phyloP scores from a whole-genome alignment of 2,329 filamentous ascomycete species.

The Paecilomyces sp. region DNA sequence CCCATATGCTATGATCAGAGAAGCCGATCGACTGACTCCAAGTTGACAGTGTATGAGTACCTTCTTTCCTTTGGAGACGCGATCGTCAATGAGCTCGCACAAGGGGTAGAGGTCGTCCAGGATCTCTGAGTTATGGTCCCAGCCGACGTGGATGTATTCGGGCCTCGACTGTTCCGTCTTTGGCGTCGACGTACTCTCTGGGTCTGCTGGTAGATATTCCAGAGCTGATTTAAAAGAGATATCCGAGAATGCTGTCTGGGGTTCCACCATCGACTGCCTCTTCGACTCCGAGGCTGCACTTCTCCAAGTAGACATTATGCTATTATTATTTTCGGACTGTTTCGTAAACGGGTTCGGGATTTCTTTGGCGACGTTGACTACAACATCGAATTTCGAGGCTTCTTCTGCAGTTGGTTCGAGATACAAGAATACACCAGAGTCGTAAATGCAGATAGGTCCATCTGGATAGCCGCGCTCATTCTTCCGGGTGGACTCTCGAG shows the following conservation, averaged over 20 bases:
- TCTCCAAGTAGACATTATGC: conserved; percentile 40
- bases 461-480: conserved; percentile 58
- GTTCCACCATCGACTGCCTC: conserved; percentile 30
- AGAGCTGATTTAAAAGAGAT: conserved; percentile 44
- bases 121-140: conserved; percentile 64
- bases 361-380: conserved; percentile 60
- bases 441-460: conserved; percentile 58
- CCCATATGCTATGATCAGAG: conserved; percentile 58
- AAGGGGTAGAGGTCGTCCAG: conserved; percentile 54
- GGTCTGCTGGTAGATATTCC: conserved; percentile 28
- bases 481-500: conserved; percentile 53
- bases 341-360: conserved; percentile 52
- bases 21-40: conserved; percentile 59
- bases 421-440: conserved; percentile 55
- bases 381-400: conserved; percentile 54
- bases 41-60: conserved; percentile 60
- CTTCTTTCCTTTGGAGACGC: conserved; percentile 50
- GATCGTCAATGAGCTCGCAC: conserved; percentile 56
- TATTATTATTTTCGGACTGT: conserved; percentile 23
- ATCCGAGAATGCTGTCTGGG: conserved; percentile 38
- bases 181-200: conserved; percentile 21
- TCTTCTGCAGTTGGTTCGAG: conserved; percentile 56
- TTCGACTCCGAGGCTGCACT: conserved; percentile 36
- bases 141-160: conserved; percentile 59
- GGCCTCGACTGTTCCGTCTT: conserved; percentile 36